Base-by-base conservation (phyloP, 2,329 filamentous ascomycete genomes). In the Epichloe amarillans region DNA sequence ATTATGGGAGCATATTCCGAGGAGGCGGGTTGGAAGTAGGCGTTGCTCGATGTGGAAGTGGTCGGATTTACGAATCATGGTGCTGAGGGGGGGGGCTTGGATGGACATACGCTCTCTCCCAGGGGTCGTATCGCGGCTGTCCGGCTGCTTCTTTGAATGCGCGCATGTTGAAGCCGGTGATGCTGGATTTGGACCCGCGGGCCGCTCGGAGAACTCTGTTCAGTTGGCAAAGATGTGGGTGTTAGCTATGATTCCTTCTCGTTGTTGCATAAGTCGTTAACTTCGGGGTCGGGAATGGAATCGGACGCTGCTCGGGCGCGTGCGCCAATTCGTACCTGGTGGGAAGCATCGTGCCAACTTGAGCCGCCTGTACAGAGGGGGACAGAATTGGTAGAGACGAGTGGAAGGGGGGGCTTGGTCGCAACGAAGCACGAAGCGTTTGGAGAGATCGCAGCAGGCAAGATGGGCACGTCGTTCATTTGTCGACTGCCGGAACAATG, bases 161-260 rank as follows among this genome's bases (percentile, higher is more conserved):
- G 66, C 80, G 81, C 63, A 88, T 77, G 73, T 93, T 84, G 77
- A 97, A 97, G 72, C 91, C 91, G 62, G 91, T 96, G 70, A 94
- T 80, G 77, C 88, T 89, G 65, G 80, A 76, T 73, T 78, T 77
- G 60, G 69, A 68, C 64, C 70, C 69, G 63, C 72, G 66, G 63
- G 74, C 71, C 63, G 73, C 72, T 63, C 76, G 71, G 67, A 79
- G 70, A 68, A 67, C 61, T 63, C 69, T 71, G 56, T 53, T 53
- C 36, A 17, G 5, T 51, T 48, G 53, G 23, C 4, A 41, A 8
- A 45, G 12, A 11, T 10, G 36, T 8, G 21, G 21, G 39, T 4
- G 47, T 52, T 46, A 52, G 50, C 21, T 21, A 21, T 46, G 21
- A 33, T 44, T n/a, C 5, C 21, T 14, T 7, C 21, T 14, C 11